phyloP scores from a whole-genome alignment of 805 yeast species.

The Candida ipomoeae region DNA sequence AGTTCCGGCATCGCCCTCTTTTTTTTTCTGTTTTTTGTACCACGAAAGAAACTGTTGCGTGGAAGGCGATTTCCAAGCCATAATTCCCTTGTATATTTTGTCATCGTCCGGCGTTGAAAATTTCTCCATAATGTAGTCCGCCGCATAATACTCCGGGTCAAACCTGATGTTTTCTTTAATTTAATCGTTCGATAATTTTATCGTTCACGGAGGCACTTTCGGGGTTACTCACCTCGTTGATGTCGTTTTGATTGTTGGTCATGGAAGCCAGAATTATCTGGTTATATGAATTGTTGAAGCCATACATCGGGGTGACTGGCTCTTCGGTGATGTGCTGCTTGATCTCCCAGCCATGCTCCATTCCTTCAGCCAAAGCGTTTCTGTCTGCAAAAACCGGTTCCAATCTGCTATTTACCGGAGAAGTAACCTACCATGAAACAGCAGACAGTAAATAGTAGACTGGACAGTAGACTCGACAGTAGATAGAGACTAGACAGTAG shows the following conservation, averaged over 20 bases:
- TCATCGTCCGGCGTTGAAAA: conserved; percentile 55
- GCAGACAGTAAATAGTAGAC: too few relatives aligned
- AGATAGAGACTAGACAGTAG: too few relatives aligned
- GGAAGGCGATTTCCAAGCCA: conserved; percentile 52
- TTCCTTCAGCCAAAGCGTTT: conserved; percentile 47
- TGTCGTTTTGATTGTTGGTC: conserved; percentile 83
- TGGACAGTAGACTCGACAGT: too few relatives aligned
- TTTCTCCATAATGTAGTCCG: conserved; percentile 66
- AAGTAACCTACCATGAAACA: too few relatives aligned
- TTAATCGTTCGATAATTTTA: conserved; percentile 61
- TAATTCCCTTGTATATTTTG: conserved; percentile 38
- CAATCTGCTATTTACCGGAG: too few relatives aligned
- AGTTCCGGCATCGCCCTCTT: conserved; percentile 24
- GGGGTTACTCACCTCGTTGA: conserved; percentile 81
- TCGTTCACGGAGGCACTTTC: conserved; percentile 58
- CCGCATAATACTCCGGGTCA: conserved; percentile 84
- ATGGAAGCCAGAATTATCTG: conserved; percentile 61
- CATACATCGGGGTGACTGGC: conserved; percentile 49
- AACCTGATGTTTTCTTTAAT: conserved; percentile 68
- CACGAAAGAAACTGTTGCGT: conserved; percentile 43
- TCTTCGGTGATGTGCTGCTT: conserved; percentile 45
- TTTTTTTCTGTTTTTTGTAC: conserved; percentile 42
- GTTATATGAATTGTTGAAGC: conserved; percentile 70
- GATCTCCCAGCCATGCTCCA: conserved; percentile 81
- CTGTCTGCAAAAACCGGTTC: too few relatives aligned